A percentile compares a stretch with the other conserved stretches of the same genome.
phyloP scores from a whole-genome alignment of 2,329 filamentous ascomycete genomes.

The Alternaria incomplexa region DNA sequence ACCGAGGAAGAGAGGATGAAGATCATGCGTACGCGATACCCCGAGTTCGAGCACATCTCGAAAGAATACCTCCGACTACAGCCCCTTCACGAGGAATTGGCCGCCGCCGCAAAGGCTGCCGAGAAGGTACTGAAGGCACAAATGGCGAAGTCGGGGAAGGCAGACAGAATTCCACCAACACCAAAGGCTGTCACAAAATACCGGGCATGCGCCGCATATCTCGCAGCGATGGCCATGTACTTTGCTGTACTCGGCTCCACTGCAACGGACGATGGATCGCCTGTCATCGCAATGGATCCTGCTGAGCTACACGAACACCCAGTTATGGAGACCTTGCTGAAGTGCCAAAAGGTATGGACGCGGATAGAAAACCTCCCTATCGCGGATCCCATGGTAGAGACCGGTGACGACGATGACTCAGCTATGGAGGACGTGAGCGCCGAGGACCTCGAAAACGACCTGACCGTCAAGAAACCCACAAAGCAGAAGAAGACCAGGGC shows the following conservation, averaged over 20 bases:
- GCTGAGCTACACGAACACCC: conserved; percentile 86
- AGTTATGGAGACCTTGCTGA: conserved; percentile 83
- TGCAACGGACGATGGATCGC: conserved; percentile 60
- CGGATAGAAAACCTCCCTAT: conserved; percentile 71
- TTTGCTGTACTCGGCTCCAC: conserved; percentile 91
- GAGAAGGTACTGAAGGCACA: conserved; percentile 50
- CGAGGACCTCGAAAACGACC: conserved; percentile 44
- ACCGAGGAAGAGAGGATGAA: conserved; percentile 73
- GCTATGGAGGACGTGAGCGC: conserved; percentile 40
- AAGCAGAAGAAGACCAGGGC: conserved; percentile 55
- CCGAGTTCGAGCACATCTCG: conserved; percentile 86
- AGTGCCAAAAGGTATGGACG: conserved; percentile 81
- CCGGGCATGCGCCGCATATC: conserved; percentile 82
- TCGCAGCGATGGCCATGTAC: conserved; percentile 89
- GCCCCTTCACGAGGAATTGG: conserved; percentile 63
- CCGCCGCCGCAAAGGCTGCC: conserved; percentile 64
- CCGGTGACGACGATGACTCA: conserved; percentile 39
- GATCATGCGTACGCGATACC: conserved; percentile 81
- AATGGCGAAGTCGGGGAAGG: conserved; percentile 28
- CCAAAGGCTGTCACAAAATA: conserved; percentile 66
- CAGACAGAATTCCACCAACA: conserved; percentile 10
- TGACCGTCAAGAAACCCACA: conserved; percentile 38
- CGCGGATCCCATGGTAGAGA: conserved; percentile 51
- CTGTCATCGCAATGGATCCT: conserved; percentile 69
- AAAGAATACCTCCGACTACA: conserved; percentile 80